These are phyloP conservation scores for Coemansia pectinata DNA, from an alignment of 192 early-diverging fungal genomes.

Conservation along the genomic window DNA sequence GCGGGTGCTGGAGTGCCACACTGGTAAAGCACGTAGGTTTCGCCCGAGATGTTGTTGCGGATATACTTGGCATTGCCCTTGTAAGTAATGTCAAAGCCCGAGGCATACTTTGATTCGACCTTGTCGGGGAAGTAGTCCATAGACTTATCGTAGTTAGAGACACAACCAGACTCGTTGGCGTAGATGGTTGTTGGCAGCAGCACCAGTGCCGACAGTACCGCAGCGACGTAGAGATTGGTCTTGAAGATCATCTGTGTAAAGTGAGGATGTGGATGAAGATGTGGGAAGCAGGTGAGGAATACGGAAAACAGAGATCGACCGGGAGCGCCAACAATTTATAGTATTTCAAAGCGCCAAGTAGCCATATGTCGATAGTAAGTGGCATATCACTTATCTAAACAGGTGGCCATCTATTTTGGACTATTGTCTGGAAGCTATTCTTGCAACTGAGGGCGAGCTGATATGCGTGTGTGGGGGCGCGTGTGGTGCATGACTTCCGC, in stretches of 20 bases:
- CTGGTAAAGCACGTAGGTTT: conserved; percentile 68
- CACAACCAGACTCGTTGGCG: conserved; percentile 39
- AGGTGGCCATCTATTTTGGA: not conserved
- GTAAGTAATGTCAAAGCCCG: conserved; percentile 64
- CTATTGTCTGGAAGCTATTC: not conserved
- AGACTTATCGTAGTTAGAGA: conserved; percentile 25
- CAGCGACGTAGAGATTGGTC: conserved; percentile 8
- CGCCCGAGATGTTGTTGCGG: conserved; percentile 56
- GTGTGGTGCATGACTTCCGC: not conserved
- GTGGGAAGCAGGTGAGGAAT: not conserved
- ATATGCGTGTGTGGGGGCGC: not conserved
- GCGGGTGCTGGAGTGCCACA: conserved; percentile 63
- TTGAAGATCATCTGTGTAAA: conserved; percentile 31
- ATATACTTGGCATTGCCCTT: conserved; percentile 67
- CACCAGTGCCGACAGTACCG: conserved; percentile 13
- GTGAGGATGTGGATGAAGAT: not conserved
- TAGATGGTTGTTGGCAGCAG: not conserved
- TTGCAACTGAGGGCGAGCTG: not conserved
- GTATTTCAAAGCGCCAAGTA: not conserved
- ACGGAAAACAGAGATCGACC: not conserved
- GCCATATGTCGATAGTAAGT: not conserved
- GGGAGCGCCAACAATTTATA: not conserved
- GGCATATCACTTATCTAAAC: not conserved
- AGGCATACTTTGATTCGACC: conserved; percentile 57
- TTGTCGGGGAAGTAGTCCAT: conserved; percentile 57